Evolutionary conservation across 805 yeast species (phyloP), one percentile per base, ranked within the genome.

Genomic region (Barnettozyma salicaria): DNA sequence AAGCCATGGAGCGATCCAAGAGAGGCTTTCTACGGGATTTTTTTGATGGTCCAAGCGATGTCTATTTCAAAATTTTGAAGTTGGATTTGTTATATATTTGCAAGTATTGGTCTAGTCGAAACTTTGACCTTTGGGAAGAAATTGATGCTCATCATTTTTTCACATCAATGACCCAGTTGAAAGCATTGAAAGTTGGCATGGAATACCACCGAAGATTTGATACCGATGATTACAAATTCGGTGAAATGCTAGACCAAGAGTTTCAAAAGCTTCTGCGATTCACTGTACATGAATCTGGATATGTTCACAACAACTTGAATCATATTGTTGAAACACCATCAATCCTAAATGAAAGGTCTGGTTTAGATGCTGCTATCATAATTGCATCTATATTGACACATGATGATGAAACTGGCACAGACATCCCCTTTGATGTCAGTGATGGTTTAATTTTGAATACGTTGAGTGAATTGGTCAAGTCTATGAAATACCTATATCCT

Each of bases 51-150:
- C 8, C 27, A 0, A 13, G 31, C 7, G 50, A 44, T 7, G 55
- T 80, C 19, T 81, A 74, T 52, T 40, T 60, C 16, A 65, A 72
- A 23, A 61, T 84, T 10, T 49, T 88, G 16, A 74, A 73, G 52
- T 78, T 80, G 2, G 97, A 89, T 60, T 70, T 89, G 50, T 62
- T 67, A 34, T 90, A 78, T 49, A 68, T 83, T 17, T 45, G 70
- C 13, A 52, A 59, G 5, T 68, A 72, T 49, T 90, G 96, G 96
- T 50, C 61, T 10, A 55, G 60, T 9, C 58, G 61, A 5, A 80
- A 86, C n/a, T 90, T 84, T 62, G 97, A 89, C 61, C 65, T 89
- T 28, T 89, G 97, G 97, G 97, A 89, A 62, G 97, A 89, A 59
- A 66, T 83, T 34, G 55, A 76, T 41, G 76, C 89, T 0, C 51